A percentile compares a stretch with the other conserved stretches of the same genome.
Evolutionary conservation across 768 basidiomycete genomes (phyloP).

Genomic region (Strobilomyces echinocephalus): DNA sequence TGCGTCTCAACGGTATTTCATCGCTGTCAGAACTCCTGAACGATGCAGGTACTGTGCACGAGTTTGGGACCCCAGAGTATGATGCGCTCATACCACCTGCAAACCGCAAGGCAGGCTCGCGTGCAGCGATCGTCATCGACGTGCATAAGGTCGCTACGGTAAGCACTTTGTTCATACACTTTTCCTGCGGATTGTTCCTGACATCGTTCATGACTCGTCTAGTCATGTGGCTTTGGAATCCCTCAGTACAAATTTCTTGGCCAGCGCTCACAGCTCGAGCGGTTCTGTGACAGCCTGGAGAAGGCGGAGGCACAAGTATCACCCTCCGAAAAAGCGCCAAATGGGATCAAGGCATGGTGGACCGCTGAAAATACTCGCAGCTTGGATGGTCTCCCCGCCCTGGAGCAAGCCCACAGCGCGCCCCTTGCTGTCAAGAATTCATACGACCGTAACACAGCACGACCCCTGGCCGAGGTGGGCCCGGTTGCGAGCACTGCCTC

Average conservation of each 20-base stretch:
- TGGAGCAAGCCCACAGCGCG: slow-evolving; percentile 32
- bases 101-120: slow-evolving; percentile 50
- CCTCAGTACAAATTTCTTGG: slow-evolving; percentile 55
- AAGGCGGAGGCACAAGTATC: slow-evolving; percentile 30
- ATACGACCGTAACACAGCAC: slow-evolving; percentile 18
- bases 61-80: slow-evolving; percentile 61
- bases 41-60: slow-evolving; percentile 50
- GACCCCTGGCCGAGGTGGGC: background rate
- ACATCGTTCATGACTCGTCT: background rate
- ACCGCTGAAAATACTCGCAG: slow-evolving; percentile 43
- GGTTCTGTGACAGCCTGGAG: slow-evolving; percentile 44
- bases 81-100: slow-evolving; percentile 44
- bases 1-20: background rate
- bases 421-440: slow-evolving; percentile 15
- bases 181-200: too few species aligned
- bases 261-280: slow-evolving; percentile 50
- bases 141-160: slow-evolving; percentile 55
- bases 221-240: slow-evolving; percentile 67
- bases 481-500: background rate
- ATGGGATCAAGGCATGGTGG: slow-evolving; percentile 58
- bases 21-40: background rate
- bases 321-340: slow-evolving; percentile 22
- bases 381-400: slow-evolving; percentile 53
- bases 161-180: slow-evolving; percentile 8
- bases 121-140: slow-evolving; percentile 56